These are phyloP conservation scores for Endocarpon pusillum DNA, from an alignment of 495 filamentous ascomycete genomes.

Conservation along the genomic window DNA sequence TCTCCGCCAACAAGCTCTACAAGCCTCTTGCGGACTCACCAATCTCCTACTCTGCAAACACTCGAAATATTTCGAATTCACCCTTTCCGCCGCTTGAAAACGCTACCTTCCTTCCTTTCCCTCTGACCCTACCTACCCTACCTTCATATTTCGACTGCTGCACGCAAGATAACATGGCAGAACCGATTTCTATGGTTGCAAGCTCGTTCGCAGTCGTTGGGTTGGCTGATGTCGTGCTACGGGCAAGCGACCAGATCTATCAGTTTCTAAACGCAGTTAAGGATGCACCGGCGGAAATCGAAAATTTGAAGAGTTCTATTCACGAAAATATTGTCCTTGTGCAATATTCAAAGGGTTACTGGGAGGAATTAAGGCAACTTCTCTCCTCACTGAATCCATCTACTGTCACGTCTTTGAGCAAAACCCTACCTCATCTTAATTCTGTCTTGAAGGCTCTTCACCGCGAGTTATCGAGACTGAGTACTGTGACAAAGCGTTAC, in stretches of 20 bases:
- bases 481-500: not conserved
- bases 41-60: too few species aligned
- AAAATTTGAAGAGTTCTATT: not conserved
- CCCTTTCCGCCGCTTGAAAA: too few species aligned
- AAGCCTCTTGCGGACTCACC: too few species aligned
- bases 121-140: too few species aligned
- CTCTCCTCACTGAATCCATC: not conserved
- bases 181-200: not conserved
- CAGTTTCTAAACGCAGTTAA: not conserved
- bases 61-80: too few species aligned
- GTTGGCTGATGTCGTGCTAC: not conserved
- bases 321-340: not conserved
- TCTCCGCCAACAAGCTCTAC: too few species aligned
- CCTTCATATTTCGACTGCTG: not conserved
- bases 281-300: not conserved
- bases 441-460: not conserved
- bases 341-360: not conserved
- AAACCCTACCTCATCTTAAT: not conserved
- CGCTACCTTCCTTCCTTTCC: too few species aligned
- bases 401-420: not conserved
- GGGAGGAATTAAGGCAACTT: not conserved
- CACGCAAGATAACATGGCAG: not conserved
- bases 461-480: not conserved
- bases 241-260: not conserved
- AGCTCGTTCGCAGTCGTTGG: not conserved